Conservation (phyloP, 768 basidiomycete species). For the Suillus variegatus region DNA sequence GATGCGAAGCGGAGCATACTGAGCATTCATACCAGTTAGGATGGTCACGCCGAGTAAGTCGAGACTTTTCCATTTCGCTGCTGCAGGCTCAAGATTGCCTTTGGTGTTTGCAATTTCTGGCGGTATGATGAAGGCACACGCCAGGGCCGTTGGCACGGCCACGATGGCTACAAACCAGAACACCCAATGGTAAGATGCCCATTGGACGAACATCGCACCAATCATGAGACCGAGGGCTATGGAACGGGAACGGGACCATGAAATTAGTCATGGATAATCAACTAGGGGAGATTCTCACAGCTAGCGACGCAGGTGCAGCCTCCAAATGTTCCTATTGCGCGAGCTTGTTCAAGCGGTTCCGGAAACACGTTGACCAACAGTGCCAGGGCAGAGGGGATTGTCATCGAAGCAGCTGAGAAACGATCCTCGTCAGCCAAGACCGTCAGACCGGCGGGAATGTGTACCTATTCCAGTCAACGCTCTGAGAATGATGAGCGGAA, state of each 20-base stretch:
- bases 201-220: slow-evolving; percentile 45
- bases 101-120: slow-evolving; percentile 12
- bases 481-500: slow-evolving; percentile 51
- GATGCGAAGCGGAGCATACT: neutral
- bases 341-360: slow-evolving; percentile 45
- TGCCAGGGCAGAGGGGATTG: slow-evolving; percentile 51
- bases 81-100: neutral
- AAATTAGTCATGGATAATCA: neutral
- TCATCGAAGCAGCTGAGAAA: slow-evolving; percentile 45
- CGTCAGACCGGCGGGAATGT: slow-evolving; percentile 1
- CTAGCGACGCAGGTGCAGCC: slow-evolving; percentile 49
- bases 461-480: slow-evolving; percentile 51
- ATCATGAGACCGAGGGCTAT: slow-evolving; percentile 45
- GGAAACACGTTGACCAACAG: slow-evolving; percentile 54
- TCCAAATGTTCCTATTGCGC: slow-evolving; percentile 49
- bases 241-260: neutral
- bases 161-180: slow-evolving; percentile 50
- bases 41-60: slow-evolving; percentile 41
- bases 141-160: slow-evolving; percentile 32
- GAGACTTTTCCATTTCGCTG: slow-evolving; percentile 31
- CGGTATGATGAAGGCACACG: slow-evolving; percentile 38
- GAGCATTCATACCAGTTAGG: slow-evolving; percentile 32
- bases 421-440: slow-evolving; percentile 6
- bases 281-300: slow-evolving; percentile 24
- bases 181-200: slow-evolving; percentile 50